phyloP scores from a whole-genome alignment of 345 rosid species.

The Bruguiera gymnorhiza region DNA sequence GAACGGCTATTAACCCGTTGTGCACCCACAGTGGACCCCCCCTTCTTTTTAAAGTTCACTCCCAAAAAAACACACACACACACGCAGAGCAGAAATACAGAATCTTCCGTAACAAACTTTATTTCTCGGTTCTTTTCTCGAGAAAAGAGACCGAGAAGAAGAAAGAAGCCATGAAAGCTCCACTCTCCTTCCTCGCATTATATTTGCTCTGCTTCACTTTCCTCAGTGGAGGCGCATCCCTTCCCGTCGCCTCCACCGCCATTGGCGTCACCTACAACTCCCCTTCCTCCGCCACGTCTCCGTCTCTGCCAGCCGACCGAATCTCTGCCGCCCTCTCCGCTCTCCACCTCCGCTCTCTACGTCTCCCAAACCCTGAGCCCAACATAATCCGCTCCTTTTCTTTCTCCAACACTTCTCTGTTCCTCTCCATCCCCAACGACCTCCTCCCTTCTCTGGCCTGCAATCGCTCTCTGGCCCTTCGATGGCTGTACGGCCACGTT shows the following conservation, averaged over 20 bases:
- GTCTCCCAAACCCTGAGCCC: conserved; percentile 61
- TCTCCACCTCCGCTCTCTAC: conserved; percentile 51
- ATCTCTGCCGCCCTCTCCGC: conserved; percentile 40
- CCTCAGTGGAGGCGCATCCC: conserved; percentile 16
- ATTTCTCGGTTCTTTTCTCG: neutral
- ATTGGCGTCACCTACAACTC: conserved; percentile 18
- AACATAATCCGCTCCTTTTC: conserved; percentile 63
- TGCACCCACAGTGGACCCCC: no score
- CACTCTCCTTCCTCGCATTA: conserved; percentile 13
- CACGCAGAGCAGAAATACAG: no score
- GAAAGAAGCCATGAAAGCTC: conserved; percentile 16
- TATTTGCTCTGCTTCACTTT: conserved; percentile 18
- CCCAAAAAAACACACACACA: no score
- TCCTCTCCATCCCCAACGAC: conserved; percentile 80
- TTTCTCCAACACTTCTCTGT: conserved; percentile 68
- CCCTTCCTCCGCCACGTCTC: conserved; percentile 21
- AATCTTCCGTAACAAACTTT: neutral
- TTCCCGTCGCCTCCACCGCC: conserved; percentile 26
- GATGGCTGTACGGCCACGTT: conserved; percentile 70
- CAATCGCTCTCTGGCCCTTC: conserved; percentile 66
- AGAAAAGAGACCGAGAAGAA: no score
- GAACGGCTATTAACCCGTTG: no score
- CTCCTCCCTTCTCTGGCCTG: conserved; percentile 64
- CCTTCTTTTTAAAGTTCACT: no score
- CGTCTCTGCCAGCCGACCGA: conserved; percentile 32